Evolutionary conservation across 2,329 filamentous ascomycete genomes (phyloP), one percentile per base, ranked within the genome.

Genomic region (Didymella segeticola): DNA sequence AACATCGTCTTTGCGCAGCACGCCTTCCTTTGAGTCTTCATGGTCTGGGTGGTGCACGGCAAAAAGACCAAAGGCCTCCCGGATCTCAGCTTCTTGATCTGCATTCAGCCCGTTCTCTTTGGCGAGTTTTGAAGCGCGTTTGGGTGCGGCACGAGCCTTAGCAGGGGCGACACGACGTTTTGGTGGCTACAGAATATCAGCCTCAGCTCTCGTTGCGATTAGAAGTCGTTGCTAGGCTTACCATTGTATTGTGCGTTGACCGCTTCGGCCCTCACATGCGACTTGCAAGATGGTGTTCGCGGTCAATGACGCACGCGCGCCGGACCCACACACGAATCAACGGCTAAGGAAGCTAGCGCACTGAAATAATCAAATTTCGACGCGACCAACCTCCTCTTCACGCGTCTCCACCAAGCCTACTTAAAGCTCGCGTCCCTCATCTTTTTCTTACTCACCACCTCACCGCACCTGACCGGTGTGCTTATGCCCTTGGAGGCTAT

Each of bases 61-160:
- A 73, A 98, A 99, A 7, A 98, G 83, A 19, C 84, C 82, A 75
- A 95, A 98, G 12, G 93, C 93, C 75, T 97, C 93, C 67, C 86
- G 87, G 70, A 99, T 96, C 77, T 97, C 92, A 63, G 84, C 83
- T 77, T 98, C 93, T 77, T 97, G 89, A 60, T 89, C 86, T 33
- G 87, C 89, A 12, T 86, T 88, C 69, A 98, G 86, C 74, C 92
- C 88, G 82, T 97, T 87, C 71, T 96, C 91, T 77, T 93, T 93
- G 25, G 93, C 93, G 66, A 97, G 90, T 75, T 92, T 96, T 54
- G 93, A 96, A 68, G 86, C 86, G 58, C 89, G 89, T 51, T 70
- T 69, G 1, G 60, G 43, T 19, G 61, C 57, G 33, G 56, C 50
- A 19, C 62, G 53, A 30, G 61, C 57, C 38, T 63, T 68, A 9